Conservation (phyloP, 164 flowering plant genomes). For the Sextonia rubra region DNA sequence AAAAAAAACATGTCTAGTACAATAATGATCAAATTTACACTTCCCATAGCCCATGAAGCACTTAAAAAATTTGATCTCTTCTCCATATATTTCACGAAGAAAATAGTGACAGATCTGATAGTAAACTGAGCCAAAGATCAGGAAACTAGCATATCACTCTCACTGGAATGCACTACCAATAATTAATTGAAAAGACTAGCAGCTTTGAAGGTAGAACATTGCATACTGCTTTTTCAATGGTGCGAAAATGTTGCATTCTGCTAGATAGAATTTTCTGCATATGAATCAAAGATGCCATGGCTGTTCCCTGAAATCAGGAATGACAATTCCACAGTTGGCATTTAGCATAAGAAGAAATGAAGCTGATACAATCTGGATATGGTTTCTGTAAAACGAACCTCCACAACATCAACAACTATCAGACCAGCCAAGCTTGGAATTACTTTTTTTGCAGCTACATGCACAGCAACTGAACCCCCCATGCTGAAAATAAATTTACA, state of each 20-base stretch:
- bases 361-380: conserved; percentile 1
- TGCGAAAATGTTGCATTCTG: conserved; percentile 77
- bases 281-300: conserved; percentile 88
- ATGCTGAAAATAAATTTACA: conserved; percentile 47
- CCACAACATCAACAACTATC: conserved; percentile 93
- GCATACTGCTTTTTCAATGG: conserved; percentile 86
- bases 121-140: not conserved
- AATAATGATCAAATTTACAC: not conserved
- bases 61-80: too few species aligned
- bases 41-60: not conserved
- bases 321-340: conserved; percentile 1
- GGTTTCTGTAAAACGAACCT: conserved; percentile 42
- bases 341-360: not conserved
- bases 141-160: not conserved
- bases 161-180: not conserved
- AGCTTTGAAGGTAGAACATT: not conserved
- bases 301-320: conserved; percentile 74
- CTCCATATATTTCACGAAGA: not conserved
- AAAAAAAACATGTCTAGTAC: too few species aligned
- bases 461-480: conserved; percentile 98
- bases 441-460: conserved; percentile 80
- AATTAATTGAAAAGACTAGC: not conserved
- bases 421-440: conserved; percentile 70
- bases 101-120: not conserved
- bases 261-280: conserved; percentile 92